Conservation (phyloP, 1,139 yeast genomes). For the Trichomonascaceae sp. region DNA sequence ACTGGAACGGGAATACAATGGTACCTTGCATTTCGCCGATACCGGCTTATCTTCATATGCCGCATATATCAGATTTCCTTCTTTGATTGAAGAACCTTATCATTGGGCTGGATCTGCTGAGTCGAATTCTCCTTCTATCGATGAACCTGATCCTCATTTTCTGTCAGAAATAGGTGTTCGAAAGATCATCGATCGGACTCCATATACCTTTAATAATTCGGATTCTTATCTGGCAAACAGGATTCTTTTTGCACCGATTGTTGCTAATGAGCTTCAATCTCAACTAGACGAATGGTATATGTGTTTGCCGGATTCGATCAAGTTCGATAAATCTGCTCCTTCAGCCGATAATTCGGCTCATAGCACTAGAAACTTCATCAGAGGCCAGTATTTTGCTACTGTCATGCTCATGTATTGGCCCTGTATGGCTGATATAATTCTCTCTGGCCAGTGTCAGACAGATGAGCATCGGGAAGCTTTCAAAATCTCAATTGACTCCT, state of each 20-base stretch:
- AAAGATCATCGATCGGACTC: slow-evolving; percentile 8
- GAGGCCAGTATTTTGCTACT: slow-evolving; percentile 9
- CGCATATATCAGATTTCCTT: slow-evolving; percentile 4
- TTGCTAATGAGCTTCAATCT: slow-evolving; percentile 8
- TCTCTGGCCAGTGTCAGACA: not conserved
- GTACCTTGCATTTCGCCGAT: slow-evolving; percentile 6
- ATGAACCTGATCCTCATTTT: slow-evolving; percentile 9
- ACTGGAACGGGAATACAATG: slow-evolving; percentile 8
- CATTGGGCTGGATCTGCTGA: not conserved
- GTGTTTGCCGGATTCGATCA: slow-evolving; percentile 8
- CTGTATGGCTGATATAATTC: slow-evolving; percentile 9
- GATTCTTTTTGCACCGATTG: slow-evolving; percentile 11
- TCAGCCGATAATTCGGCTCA: not conserved
- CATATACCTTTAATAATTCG: slow-evolving; percentile 4
- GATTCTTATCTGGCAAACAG: not conserved
- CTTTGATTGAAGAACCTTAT: slow-evolving; percentile 6
- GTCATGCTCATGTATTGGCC: slow-evolving; percentile 11
- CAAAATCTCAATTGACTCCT: slow-evolving; percentile 7
- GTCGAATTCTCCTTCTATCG: not conserved
- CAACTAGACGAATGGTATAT: slow-evolving; percentile 10
- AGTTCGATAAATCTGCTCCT: slow-evolving; percentile 4
- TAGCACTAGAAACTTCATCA: slow-evolving; percentile 2
- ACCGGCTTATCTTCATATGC: slow-evolving; percentile 8
- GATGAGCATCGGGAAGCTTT: slow-evolving; percentile 6
- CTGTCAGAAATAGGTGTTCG: slow-evolving; percentile 11